phyloP scores from a whole-genome alignment of 2,329 filamentous ascomycete species.

The Calycina herbarum region DNA sequence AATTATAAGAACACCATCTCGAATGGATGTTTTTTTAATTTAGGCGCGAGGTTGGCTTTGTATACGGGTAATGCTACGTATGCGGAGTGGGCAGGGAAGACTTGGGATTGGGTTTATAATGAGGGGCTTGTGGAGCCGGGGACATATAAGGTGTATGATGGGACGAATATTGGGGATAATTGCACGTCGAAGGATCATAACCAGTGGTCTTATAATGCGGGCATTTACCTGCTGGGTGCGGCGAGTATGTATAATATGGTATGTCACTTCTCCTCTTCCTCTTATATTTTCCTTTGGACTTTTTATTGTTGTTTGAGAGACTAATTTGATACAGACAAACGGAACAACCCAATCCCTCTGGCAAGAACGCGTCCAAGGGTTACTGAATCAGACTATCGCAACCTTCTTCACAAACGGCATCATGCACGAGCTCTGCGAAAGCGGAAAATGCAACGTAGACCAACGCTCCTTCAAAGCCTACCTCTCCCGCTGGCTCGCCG shows the following conservation, averaged over 20 bases:
- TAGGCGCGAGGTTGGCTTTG: constrained; percentile 65
- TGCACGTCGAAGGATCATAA: constrained; percentile 59
- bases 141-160: constrained; percentile 59
- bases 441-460: constrained; percentile 57
- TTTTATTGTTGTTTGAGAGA: not conserved
- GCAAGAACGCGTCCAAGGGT: constrained; percentile 56
- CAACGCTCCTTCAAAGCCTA: constrained; percentile 66
- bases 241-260: constrained; percentile 50
- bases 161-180: constrained; percentile 55
- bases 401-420: constrained; percentile 59
- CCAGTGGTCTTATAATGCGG: constrained; percentile 70
- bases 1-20: constrained; percentile 71
- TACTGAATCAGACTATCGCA: constrained; percentile 50
- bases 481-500: constrained; percentile 60
- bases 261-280: constrained; percentile 26
- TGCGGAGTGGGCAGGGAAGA: constrained; percentile 71
- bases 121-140: constrained; percentile 57
- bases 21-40: constrained; percentile 61
- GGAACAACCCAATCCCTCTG: constrained; percentile 43
- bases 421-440: constrained; percentile 66
- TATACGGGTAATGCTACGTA: constrained; percentile 80
- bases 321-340: constrained; percentile 28
- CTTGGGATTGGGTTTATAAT: constrained; percentile 66
- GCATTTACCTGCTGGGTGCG: constrained; percentile 62
- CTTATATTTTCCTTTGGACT: too few species aligned